Evolutionary conservation across 2,329 filamentous ascomycete genomes (phyloP).

Genomic region (Incumbomyces delicatus): DNA sequence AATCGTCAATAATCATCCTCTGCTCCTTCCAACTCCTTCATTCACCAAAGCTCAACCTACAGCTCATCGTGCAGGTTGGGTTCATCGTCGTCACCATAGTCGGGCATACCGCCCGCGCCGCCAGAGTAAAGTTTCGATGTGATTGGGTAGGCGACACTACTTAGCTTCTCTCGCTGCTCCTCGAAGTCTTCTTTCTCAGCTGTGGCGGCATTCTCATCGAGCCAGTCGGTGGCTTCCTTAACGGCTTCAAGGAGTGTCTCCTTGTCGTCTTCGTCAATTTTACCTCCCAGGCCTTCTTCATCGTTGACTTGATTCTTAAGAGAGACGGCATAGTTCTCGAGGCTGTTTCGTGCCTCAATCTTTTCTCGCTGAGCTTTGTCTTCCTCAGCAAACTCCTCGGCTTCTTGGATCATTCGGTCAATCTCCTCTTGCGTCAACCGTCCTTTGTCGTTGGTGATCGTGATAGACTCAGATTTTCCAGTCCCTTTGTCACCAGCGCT

Average conservation of each 20-base stretch:
- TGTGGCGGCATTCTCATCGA: conserved; percentile 83
- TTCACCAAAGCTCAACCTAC: conserved; percentile 29
- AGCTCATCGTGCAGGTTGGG: conserved; percentile 64
- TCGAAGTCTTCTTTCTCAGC: conserved; percentile 91
- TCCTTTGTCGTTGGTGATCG: conserved; percentile 99
- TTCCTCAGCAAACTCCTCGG: conserved; percentile 97
- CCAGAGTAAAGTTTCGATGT: conserved; percentile 90
- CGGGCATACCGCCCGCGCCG: conserved; percentile 52
- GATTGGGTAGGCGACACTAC: conserved; percentile 92
- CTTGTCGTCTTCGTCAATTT: conserved; percentile 98
- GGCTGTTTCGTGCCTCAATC: conserved; percentile 89
- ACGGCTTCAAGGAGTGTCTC: conserved; percentile 88
- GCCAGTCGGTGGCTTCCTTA: conserved; percentile 95
- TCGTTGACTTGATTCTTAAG: conserved; percentile 99
- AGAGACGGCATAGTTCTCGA: conserved; percentile 99
- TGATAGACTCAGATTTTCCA: conserved; percentile 93
- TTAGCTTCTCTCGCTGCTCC: conserved; percentile 99
- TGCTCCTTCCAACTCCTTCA: no score
- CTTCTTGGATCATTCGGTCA: conserved; percentile 97
- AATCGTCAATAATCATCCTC: background rate
- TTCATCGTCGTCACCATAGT: conserved; percentile 52
- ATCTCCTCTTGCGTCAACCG: conserved; percentile 94
- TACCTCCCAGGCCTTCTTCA: conserved; percentile 90
- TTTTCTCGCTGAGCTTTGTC: conserved; percentile 97
- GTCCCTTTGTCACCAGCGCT: conserved; percentile 95